phyloP scores from a whole-genome alignment of 2,329 filamentous ascomycete genomes.

The Claviceps digitariae region DNA sequence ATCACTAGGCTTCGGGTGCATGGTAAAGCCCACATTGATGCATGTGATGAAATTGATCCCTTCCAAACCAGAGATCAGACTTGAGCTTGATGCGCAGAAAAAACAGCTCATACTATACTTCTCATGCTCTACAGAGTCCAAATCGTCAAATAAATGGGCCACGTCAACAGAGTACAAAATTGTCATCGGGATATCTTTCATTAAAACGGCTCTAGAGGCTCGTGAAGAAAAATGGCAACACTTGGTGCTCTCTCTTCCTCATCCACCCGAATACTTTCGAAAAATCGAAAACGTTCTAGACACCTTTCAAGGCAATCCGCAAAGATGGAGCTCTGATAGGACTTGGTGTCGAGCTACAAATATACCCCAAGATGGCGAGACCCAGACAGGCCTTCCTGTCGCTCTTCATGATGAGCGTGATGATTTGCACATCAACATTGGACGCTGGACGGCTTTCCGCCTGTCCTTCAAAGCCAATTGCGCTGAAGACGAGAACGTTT shows the following conservation, averaged over 20 bases:
- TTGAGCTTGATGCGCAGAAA: conserved; percentile 18
- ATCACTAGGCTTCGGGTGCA: conserved; percentile 48
- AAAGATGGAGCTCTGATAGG: conserved; percentile 27
- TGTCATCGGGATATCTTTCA: conserved; percentile 29
- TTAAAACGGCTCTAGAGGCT: conserved; percentile 29
- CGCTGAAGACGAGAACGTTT: not conserved
- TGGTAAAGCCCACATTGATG: conserved; percentile 40
- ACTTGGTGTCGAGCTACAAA: conserved; percentile 36
- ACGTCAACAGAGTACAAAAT: conserved; percentile 23
- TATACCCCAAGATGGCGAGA: conserved; percentile 23
- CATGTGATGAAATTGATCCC: conserved; percentile 38
- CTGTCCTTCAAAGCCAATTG: conserved; percentile 18
- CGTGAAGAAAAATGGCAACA: conserved; percentile 17
- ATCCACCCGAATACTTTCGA: conserved; percentile 35
- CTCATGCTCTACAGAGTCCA: conserved; percentile 8
- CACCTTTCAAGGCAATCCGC: conserved; percentile 19
- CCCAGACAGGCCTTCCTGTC: conserved; percentile 21
- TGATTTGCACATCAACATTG: conserved; percentile 33
- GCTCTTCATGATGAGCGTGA: conserved; percentile 24
- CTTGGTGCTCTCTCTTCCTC: conserved; percentile 33
- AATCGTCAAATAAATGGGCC: conserved; percentile 5
- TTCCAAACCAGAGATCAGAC: conserved; percentile 8
- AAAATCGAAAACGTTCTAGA: conserved; percentile 18
- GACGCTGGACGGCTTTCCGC: conserved; percentile 43
- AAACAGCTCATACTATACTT: conserved; percentile 20